Conservation (phyloP, 805 yeast genomes). For the Candida ulmi region DNA sequence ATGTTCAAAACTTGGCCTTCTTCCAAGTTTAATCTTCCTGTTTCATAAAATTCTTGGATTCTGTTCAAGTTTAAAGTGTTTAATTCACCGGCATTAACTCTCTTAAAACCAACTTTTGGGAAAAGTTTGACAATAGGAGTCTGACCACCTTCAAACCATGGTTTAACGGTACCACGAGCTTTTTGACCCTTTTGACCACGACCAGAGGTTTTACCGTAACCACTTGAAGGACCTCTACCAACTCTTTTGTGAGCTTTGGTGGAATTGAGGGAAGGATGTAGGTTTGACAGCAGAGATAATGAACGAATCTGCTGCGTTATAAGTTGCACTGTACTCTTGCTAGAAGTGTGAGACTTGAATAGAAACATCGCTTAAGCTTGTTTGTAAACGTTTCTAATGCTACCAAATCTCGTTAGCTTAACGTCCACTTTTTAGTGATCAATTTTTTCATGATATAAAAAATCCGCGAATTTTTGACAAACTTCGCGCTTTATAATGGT, state of each 20-base stretch:
- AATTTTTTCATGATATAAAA: no score
- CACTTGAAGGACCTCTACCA: conserved; percentile 96
- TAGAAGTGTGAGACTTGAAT: conserved; percentile 3
- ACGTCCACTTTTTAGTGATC: no score
- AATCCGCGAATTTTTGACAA: no score
- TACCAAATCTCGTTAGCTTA: no score
- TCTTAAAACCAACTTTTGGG: conserved; percentile 84
- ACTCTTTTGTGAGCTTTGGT: conserved; percentile 61
- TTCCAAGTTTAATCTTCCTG: conserved; percentile 54
- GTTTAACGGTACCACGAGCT: conserved; percentile 85
- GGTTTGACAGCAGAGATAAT: conserved; percentile 44
- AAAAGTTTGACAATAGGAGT: conserved; percentile 80
- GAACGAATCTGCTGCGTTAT: conserved; percentile 24
- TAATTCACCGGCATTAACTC: conserved; percentile 49
- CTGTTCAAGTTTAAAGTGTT: conserved; percentile 53
- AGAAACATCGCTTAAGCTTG: conserved; percentile 6
- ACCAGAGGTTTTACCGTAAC: conserved; percentile 90
- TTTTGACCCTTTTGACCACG: conserved; percentile 99
- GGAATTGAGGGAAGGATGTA: conserved; percentile 59
- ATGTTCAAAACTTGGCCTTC: conserved; percentile 66
- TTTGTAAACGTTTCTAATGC: no score
- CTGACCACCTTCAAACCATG: conserved; percentile 99
- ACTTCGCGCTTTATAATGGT: no score
- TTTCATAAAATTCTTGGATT: conserved; percentile 65
- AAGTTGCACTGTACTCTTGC: not conserved